These are phyloP conservation scores for Sonneratia alba DNA, from an alignment of 345 rosid genomes.

Conservation along the genomic window DNA sequence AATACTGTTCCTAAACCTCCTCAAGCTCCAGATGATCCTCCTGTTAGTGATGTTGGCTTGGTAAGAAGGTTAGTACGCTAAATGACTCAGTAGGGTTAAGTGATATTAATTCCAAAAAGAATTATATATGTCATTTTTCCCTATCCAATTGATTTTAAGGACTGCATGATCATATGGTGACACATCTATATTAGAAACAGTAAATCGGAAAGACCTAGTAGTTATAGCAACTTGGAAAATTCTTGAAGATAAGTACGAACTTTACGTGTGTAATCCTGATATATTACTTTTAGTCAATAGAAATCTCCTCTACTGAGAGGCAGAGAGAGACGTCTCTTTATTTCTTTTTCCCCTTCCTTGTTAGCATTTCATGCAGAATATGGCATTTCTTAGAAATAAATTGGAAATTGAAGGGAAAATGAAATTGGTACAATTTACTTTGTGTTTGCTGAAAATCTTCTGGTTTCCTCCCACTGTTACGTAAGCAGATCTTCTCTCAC, in stretches of 20 bases:
- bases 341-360: neutral
- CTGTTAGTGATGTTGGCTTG: conserved; percentile 79
- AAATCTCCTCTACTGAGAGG: neutral
- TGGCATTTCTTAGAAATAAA: neutral
- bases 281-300: neutral
- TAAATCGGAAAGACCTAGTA: neutral
- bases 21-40: conserved; percentile 55
- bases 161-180: neutral
- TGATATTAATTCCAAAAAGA: neutral
- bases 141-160: neutral
- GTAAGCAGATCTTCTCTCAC: neutral
- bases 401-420: no score
- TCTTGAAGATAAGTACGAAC: neutral
- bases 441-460: neutral
- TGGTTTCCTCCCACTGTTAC: neutral
- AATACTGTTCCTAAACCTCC: conserved; percentile 54
- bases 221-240: neutral
- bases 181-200: neutral
- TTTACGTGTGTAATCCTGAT: neutral
- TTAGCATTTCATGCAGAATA: neutral
- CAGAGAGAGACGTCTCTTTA: neutral
- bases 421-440: neutral
- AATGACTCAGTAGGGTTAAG: neutral
- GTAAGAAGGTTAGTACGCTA: conserved; percentile 60
- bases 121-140: neutral